Evolutionary conservation across 2,329 filamentous ascomycete species (phyloP).

Genomic region (Rugonectria rugulosa): DNA sequence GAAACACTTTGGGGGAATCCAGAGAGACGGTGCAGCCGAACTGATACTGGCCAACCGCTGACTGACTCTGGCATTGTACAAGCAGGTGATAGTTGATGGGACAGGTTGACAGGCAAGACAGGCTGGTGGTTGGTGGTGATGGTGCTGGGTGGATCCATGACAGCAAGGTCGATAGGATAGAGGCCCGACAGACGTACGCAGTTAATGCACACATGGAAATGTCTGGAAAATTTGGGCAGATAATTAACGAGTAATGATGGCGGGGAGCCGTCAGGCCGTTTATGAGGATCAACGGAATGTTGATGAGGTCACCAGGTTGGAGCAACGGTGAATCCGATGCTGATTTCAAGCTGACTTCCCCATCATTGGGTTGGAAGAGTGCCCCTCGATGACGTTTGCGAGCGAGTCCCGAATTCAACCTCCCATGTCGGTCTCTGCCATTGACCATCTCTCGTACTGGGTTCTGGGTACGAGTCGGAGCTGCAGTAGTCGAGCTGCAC

Average conservation of each 20-base stretch:
- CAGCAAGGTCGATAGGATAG: too few relatives aligned
- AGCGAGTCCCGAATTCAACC: slow-evolving; percentile 3
- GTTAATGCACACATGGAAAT: slow-evolving; percentile 7
- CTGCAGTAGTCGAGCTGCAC: slow-evolving; percentile 15
- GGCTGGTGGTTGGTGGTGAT: slow-evolving; percentile 11
- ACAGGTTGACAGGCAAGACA: too few relatives aligned
- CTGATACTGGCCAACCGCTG: neutral
- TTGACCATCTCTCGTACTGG: neutral
- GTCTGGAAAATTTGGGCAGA: neutral
- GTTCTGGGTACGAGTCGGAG: slow-evolving; percentile 10
- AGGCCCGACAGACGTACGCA: slow-evolving; percentile 19
- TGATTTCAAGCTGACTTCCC: neutral
- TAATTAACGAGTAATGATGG: neutral
- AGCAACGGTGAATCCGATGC: neutral
- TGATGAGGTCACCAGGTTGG: slow-evolving; percentile 26
- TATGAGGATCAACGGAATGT: neutral
- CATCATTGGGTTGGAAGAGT: slow-evolving; percentile 10
- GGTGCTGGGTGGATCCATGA: slow-evolving; percentile 17
- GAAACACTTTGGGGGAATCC: neutral
- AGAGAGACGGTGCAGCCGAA: neutral
- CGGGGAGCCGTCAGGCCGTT: neutral
- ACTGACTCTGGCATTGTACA: too few relatives aligned
- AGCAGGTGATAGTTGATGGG: too few relatives aligned
- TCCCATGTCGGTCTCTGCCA: slow-evolving; percentile 7
- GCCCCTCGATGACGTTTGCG: slow-evolving; percentile 39